phyloP scores from a whole-genome alignment of 2,329 filamentous ascomycete species.

The Phaeoacremonium minimum region DNA sequence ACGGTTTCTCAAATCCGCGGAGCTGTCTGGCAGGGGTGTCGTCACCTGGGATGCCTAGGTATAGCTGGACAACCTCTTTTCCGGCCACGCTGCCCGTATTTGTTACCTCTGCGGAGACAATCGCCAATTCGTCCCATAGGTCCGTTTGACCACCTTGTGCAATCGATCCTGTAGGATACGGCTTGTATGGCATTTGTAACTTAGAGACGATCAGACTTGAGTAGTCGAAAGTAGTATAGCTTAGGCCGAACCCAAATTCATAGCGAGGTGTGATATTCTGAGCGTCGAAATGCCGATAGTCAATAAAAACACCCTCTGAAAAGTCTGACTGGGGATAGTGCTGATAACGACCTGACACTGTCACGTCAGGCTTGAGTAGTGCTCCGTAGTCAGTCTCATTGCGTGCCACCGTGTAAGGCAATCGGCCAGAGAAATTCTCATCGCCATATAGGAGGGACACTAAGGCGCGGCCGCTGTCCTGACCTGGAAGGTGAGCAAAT shows the following conservation, averaged over 20 bases:
- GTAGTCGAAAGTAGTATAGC: slow-evolving; percentile 50
- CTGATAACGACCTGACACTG: slow-evolving; percentile 42
- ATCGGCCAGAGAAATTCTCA: slow-evolving; percentile 49
- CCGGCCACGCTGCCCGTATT: slow-evolving; percentile 38
- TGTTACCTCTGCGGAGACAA: slow-evolving; percentile 28
- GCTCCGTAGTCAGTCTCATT: slow-evolving; percentile 51
- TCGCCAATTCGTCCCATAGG: slow-evolving; percentile 41
- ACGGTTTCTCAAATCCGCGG: slow-evolving; percentile 60
- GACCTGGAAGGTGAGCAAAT: slow-evolving; percentile 60
- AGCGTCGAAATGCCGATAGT: slow-evolving; percentile 51
- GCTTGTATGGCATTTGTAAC: slow-evolving; percentile 16
- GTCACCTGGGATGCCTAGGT: slow-evolving; percentile 37
- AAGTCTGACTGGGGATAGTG: slow-evolving; percentile 48
- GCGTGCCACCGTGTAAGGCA: slow-evolving; percentile 58
- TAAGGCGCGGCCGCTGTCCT: slow-evolving; percentile 54
- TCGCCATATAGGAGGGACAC: slow-evolving; percentile 54
- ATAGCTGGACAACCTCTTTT: slow-evolving; percentile 43
- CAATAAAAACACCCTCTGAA: slow-evolving; percentile 43
- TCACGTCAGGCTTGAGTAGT: slow-evolving; percentile 34
- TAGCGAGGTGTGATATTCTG: slow-evolving; percentile 43
- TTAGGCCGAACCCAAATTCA: slow-evolving; percentile 52
- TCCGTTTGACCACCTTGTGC: slow-evolving; percentile 38
- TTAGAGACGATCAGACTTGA: slow-evolving; percentile 31
- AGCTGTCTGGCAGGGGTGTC: slow-evolving; percentile 51
- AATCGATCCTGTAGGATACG: slow-evolving; percentile 32